Conservation (phyloP, 1,284 basidiomycete species). For the Marasmius sp. region DNA sequence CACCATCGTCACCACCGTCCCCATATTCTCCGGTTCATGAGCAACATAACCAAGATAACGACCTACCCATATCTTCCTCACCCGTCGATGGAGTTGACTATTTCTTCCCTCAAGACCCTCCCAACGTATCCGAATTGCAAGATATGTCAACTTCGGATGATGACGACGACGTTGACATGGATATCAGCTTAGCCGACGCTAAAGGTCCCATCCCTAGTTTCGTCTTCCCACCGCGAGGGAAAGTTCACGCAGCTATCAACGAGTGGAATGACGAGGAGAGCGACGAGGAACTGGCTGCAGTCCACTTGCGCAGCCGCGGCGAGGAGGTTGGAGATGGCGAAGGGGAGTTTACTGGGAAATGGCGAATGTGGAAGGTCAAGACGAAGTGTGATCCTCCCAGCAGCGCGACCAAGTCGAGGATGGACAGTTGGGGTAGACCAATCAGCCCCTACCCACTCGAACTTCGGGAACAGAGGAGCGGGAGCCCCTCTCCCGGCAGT, state of each 20-base stretch:
- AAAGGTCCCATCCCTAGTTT: slow-evolving; percentile 2
- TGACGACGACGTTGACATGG: slow-evolving; percentile 5
- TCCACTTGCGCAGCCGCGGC: neutral
- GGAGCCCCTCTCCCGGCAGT: slow-evolving; percentile 5
- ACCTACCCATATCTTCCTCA: slow-evolving; percentile 5
- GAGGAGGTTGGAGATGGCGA: slow-evolving; percentile 25
- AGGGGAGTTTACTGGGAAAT: slow-evolving; percentile 68
- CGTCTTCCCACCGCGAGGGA: neutral
- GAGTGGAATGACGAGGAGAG: neutral
- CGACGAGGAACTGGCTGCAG: slow-evolving; percentile 4
- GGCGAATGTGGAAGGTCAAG: slow-evolving; percentile 49
- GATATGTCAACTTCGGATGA: neutral
- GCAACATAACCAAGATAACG: neutral
- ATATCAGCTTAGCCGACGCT: slow-evolving; percentile 12
- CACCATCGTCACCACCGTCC: slow-evolving; percentile 21
- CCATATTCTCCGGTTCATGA: slow-evolving; percentile 13
- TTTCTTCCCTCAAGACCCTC: neutral
- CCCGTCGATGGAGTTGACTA: neutral
- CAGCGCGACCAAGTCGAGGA: slow-evolving; percentile 47
- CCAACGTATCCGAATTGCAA: neutral
- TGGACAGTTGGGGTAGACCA: slow-evolving; percentile 65
- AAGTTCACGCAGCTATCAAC: neutral
- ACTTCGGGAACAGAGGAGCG: slow-evolving; percentile 12
- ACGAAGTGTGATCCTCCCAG: slow-evolving; percentile 71
- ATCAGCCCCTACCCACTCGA: slow-evolving; percentile 60